These are phyloP conservation scores for Aspergillus hancockii DNA, from an alignment of 495 filamentous ascomycete genomes.

Conservation along the genomic window DNA sequence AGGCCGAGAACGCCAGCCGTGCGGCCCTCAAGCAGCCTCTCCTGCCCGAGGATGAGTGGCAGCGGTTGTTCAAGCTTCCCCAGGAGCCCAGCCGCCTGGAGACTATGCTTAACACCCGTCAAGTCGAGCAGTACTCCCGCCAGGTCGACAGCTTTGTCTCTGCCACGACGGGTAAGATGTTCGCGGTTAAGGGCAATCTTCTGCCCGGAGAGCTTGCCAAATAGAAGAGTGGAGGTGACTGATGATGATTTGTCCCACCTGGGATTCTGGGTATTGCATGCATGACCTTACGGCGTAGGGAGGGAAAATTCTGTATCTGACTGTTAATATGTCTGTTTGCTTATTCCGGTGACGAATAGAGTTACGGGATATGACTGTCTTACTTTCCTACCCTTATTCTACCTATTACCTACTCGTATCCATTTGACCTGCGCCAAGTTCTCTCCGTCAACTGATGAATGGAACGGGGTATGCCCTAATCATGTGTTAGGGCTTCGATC, in stretches of 20 bases:
- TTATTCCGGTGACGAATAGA: constrained; percentile 39
- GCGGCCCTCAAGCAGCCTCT: constrained; percentile 82
- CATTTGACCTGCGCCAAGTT: background rate
- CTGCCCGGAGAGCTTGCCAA: constrained; percentile 51
- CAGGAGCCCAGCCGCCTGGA: constrained; percentile 90
- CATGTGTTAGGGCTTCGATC: constrained; percentile 6
- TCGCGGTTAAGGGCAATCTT: constrained; percentile 80
- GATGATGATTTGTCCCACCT: constrained; percentile 26
- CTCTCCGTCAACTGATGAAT: background rate
- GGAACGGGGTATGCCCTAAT: constrained; percentile 8
- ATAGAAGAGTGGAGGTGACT: constrained; percentile 25
- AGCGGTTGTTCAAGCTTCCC: constrained; percentile 94
- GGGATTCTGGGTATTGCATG: constrained; percentile 43
- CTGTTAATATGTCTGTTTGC: constrained; percentile 46
- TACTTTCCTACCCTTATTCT: background rate
- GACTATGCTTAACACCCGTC: constrained; percentile 86
- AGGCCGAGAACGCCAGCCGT: constrained; percentile 86
- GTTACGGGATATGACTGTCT: constrained; percentile 26
- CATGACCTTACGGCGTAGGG: constrained; percentile 56
- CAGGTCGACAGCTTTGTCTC: constrained; percentile 98
- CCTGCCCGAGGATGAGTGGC: constrained; percentile 97
- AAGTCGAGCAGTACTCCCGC: constrained; percentile 97
- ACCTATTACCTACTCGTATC: background rate
- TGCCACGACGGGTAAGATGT: constrained; percentile 92
- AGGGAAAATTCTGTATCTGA: constrained; percentile 52